Base-by-base conservation (phyloP, 2,329 filamentous ascomycete genomes). In the Aspergillus quadrilineatus region DNA sequence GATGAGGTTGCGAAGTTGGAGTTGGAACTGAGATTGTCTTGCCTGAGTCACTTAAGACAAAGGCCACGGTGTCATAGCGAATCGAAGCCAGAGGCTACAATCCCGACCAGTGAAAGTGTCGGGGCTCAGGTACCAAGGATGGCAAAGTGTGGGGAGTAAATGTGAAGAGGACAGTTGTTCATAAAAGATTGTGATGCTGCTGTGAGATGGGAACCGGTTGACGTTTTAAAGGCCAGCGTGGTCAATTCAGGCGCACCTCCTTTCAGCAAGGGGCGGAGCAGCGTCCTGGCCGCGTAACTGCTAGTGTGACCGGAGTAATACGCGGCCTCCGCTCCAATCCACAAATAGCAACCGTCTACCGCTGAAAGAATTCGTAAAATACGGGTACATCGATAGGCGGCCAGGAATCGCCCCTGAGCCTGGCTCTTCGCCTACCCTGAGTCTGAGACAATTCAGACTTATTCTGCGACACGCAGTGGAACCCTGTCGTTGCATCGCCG, bases 151-250 rank as follows among this genome's bases (percentile, higher is more conserved):
- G 63, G 60, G 55, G 49, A 55, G 51, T 37, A 22, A 22, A 4
- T 22, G 14, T 50, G 42, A 48, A 55, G 57, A 75, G 72, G 73
- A 71, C 71, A 75, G 59, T 54, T 75, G 73, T 66, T 63, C 62
- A 64, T 44, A 67, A 54, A 55, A 53, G 53, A 39, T 46, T 51
- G 53, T 57, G 37, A 39, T 55, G 45, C 36, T 50, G 32, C n/a
- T 50, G 44, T 17, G 47, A 47, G 47, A 53, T 14, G 57, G 66
- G 61, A 59, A 62, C 55, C 46, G 55, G 56, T 50, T 43, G 51
- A 52, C 64, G 65, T 67, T 73, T 74, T 67, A 73, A 75, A 75
- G 73, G 73, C 72, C 73, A 75, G 66, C 66, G 69, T 74, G 72
- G 67, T 71, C 69, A 66, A 54, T 67, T 64, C 59, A 52, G 49